Conservation (phyloP, 495 filamentous ascomycete genomes). For the Aeminium ludgeri region DNA sequence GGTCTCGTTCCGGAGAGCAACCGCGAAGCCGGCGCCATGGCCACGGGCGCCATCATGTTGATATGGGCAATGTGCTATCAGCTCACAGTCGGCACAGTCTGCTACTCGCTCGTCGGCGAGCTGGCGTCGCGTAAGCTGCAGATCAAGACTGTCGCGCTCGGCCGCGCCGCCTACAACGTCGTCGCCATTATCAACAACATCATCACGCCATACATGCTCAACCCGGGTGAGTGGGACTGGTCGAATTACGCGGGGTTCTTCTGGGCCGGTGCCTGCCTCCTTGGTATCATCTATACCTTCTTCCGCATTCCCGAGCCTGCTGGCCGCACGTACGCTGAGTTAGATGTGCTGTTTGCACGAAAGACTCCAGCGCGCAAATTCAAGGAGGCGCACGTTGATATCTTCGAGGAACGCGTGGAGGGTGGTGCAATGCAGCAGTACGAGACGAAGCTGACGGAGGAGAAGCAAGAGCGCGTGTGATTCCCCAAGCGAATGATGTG, state of each 20-base stretch:
- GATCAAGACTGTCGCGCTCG: slow-evolving; percentile 38
- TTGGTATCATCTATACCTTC: slow-evolving; percentile 28
- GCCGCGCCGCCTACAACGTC: slow-evolving; percentile 40
- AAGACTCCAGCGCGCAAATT: slow-evolving; percentile 23
- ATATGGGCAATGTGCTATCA: slow-evolving; percentile 36
- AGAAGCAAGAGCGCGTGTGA: not conserved
- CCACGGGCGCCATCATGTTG: slow-evolving; percentile 34
- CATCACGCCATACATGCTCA: slow-evolving; percentile 35
- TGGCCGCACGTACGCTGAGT: slow-evolving; percentile 22
- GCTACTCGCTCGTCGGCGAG: slow-evolving; percentile 42
- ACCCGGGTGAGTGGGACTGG: slow-evolving; percentile 30
- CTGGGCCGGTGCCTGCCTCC: slow-evolving; percentile 34
- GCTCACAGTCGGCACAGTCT: slow-evolving; percentile 38
- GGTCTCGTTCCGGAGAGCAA: slow-evolving; percentile 12
- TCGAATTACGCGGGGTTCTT: slow-evolving; percentile 34
- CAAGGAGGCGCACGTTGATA: slow-evolving; percentile 20
- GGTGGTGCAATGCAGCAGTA: slow-evolving; percentile 1
- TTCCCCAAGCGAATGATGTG: too few species aligned
- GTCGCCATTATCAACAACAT: slow-evolving; percentile 25
- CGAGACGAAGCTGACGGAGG: not conserved
- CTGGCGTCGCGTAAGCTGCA: slow-evolving; percentile 35
- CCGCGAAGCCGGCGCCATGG: slow-evolving; percentile 14
- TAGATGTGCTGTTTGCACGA: slow-evolving; percentile 26
- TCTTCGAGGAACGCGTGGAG: slow-evolving; percentile 20
- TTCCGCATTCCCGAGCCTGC: slow-evolving; percentile 25